These are phyloP conservation scores for Aspergillus bridgeri DNA, from an alignment of 495 filamentous ascomycete genomes.

Conservation along the genomic window DNA sequence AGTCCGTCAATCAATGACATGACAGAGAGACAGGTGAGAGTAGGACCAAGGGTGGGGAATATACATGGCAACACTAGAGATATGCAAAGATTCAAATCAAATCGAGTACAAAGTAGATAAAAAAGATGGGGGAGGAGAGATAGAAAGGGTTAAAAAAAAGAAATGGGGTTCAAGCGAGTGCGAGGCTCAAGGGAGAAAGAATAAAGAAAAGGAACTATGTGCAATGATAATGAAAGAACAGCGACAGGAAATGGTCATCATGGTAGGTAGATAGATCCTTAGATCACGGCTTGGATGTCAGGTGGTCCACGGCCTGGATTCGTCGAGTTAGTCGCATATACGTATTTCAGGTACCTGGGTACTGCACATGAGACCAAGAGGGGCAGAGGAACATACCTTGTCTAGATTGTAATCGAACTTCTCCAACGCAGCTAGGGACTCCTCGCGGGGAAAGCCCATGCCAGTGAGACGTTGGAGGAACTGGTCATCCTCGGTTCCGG, in stretches of 20 bases:
- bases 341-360: not conserved
- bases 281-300: constrained; percentile 16
- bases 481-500: constrained; percentile 80
- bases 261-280: not conserved
- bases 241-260: not conserved
- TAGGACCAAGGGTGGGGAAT: constrained; percentile 4
- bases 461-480: constrained; percentile 85
- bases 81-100: constrained; percentile 13
- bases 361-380: not conserved
- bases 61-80: constrained; percentile 23
- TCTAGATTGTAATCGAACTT: constrained; percentile 95
- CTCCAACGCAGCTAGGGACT: constrained; percentile 82
- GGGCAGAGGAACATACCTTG: constrained; percentile 73
- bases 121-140: not conserved
- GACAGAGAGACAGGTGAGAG: not conserved
- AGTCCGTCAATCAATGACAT: constrained; percentile 1
- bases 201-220: constrained; percentile 14
- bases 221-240: constrained; percentile 6
- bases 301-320: constrained; percentile 16
- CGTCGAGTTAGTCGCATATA: not conserved
- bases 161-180: constrained; percentile 8
- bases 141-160: constrained; percentile 6
- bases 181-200: not conserved
- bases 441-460: constrained; percentile 82
- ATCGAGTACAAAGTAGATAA: constrained; percentile 6